phyloP scores from a whole-genome alignment of 2,329 filamentous ascomycete species.

The Biscogniauxia marginata region DNA sequence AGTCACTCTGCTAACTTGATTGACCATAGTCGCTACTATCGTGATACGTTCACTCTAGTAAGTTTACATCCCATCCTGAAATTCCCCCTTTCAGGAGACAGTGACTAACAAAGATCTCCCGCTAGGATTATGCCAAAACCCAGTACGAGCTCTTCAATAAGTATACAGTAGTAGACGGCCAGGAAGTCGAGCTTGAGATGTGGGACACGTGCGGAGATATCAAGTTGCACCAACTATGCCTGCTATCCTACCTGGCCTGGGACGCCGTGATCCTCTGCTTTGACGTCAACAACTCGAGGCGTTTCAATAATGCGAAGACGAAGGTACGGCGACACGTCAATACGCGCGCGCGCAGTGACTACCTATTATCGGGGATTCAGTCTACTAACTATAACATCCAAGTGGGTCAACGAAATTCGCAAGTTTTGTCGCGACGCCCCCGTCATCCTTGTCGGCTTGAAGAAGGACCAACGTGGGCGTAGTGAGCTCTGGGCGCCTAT shows the following conservation, averaged over 20 bases:
- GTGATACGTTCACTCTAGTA: constrained; percentile 24
- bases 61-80: not conserved
- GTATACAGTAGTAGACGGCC: constrained; percentile 20
- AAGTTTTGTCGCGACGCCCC: constrained; percentile 62
- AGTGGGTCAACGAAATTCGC: constrained; percentile 71
- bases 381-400: constrained; percentile 12
- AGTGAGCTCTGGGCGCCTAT: constrained; percentile 26
- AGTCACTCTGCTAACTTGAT: not conserved
- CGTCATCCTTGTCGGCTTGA: constrained; percentile 70
- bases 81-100: not conserved
- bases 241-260: constrained; percentile 31
- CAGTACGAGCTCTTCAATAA: constrained; percentile 32
- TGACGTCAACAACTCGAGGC: constrained; percentile 30
- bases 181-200: constrained; percentile 29
- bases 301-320: constrained; percentile 25
- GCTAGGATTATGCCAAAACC: constrained; percentile 22
- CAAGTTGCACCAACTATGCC: constrained; percentile 26
- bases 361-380: constrained; percentile 11
- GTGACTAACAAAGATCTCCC: not conserved
- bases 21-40: constrained; percentile 27
- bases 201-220: constrained; percentile 33
- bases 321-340: constrained; percentile 24
- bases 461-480: constrained; percentile 63
- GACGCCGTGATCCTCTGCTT: constrained; percentile 40
- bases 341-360: constrained; percentile 1